Conservation (phyloP, 306 rosid genomes). For the Spatholobus suberectus region DNA sequence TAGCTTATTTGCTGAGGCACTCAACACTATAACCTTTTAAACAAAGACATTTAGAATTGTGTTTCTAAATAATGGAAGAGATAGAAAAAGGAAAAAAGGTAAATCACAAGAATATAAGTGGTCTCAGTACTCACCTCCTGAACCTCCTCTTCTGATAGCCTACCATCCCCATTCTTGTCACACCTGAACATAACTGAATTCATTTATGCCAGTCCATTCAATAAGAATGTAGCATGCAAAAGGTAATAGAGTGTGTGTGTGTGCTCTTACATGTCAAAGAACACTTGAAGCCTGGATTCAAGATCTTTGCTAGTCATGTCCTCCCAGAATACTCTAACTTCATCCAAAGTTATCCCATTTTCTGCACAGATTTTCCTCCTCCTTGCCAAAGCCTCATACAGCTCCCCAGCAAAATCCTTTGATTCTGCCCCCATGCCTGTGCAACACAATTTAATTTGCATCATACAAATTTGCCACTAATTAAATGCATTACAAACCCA, state of each 20-base stretch:
- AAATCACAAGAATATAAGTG: neutral
- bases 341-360: slow-evolving; percentile 59
- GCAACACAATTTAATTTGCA: slow-evolving; percentile 31
- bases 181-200: slow-evolving; percentile 65
- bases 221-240: slow-evolving; percentile 1
- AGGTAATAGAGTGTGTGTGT: neutral
- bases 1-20: slow-evolving; percentile 89
- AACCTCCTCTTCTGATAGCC: slow-evolving; percentile 88
- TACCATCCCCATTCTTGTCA: slow-evolving; percentile 98
- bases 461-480: slow-evolving; percentile 18
- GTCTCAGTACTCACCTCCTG: slow-evolving; percentile 67
- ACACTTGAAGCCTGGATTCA: slow-evolving; percentile 84
- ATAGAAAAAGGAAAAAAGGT: neutral
- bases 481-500: neutral
- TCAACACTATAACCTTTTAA: slow-evolving; percentile 87
- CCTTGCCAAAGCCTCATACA: slow-evolving; percentile 77
- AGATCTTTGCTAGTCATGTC: slow-evolving; percentile 78
- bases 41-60: slow-evolving; percentile 37
- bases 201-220: slow-evolving; percentile 19
- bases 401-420: slow-evolving; percentile 82
- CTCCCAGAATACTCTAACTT: slow-evolving; percentile 77
- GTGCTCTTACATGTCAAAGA: slow-evolving; percentile 80
- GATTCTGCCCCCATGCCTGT: slow-evolving; percentile 90
- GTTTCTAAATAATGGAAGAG: slow-evolving; percentile 23
- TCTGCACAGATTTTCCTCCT: slow-evolving; percentile 49